Conservation (phyloP, 768 basidiomycete species). For the Vararia minispora region DNA sequence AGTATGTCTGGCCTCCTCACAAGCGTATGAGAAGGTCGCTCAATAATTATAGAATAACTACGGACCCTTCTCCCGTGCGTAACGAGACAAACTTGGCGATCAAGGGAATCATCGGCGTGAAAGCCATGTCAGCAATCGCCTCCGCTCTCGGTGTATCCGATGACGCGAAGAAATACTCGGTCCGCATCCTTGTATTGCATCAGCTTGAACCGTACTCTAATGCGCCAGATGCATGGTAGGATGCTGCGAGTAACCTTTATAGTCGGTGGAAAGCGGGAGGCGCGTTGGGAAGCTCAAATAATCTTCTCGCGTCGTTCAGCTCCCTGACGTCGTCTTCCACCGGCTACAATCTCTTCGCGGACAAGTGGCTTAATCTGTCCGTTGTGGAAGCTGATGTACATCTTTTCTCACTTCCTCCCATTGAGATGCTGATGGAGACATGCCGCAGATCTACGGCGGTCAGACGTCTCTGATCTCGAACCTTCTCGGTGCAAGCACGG, state of each 20-base stretch:
- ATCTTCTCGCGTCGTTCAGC: background rate
- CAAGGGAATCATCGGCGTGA: background rate
- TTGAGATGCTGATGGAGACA: no score
- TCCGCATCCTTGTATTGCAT: background rate
- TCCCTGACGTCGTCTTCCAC: background rate
- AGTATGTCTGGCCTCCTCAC: background rate
- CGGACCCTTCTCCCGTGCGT: background rate
- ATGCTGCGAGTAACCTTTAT: background rate
- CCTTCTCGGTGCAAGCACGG: no score
- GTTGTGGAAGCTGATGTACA: no score
- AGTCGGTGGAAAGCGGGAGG: background rate
- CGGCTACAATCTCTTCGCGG: background rate
- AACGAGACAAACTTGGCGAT: slow-evolving; percentile 1
- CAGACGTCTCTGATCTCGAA: no score
- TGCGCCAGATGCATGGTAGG: background rate
- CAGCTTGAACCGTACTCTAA: background rate
- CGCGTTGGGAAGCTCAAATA: background rate
- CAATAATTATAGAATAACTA: background rate
- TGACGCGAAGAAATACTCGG: background rate
- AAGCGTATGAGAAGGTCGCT: background rate
- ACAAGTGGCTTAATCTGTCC: background rate
- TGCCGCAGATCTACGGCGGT: no score
- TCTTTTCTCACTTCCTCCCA: no score
- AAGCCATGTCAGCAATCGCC: background rate
- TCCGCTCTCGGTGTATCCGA: background rate